Evolutionary conservation across 2,329 filamentous ascomycete genomes (phyloP), one percentile per base, ranked within the genome.

Genomic region (Colletotrichum tanaceti): DNA sequence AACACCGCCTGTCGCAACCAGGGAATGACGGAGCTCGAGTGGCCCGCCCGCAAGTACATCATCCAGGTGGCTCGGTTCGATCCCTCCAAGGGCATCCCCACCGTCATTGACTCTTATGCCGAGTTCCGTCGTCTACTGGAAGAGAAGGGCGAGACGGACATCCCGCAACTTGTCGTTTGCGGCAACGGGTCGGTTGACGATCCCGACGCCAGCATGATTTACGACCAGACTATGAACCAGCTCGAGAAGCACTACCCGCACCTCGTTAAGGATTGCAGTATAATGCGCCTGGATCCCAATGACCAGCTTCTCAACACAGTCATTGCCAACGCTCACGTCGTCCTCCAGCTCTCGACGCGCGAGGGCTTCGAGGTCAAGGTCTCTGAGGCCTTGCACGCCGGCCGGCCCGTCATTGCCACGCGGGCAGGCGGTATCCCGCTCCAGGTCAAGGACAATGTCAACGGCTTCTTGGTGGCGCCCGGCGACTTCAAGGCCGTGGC

Each of bases 311-410:
- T 96, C 73, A 94, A 96, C 77, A 88, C 89, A 0, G 82, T 96
- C 49, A 85, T 96, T 70, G 89, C 90, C 44, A 90, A 91, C 58
- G 89, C 91, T 0, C 87, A 90, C 65, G 87, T 94, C 9, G 90
- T 90, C 0, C 85, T 96, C 9, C 93, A 96, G 78, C 87, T 96
- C 6, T 94, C 91, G 3, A 94, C 90, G 0, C 87, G 91, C 43
- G 93, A 96, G 76, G 92, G 93, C 0, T 96, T 96, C 73, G 93
- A 96, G 78, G 90, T 96, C 73, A 96, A 96, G 79, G 92, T 96
- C 5, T 93, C 91, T 0, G 93, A 96, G 79, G 92, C 91, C 1
- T 83, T 95, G 24, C 92, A 94, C 75, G 93, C 93, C 52, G 92
- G 92, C 16, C 88, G 91, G 2, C 93, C 93, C 1, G 86, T 94